Evolutionary conservation across 2,329 filamentous ascomycete genomes (phyloP).

Genomic region (Rasamsonia emersonii): DNA sequence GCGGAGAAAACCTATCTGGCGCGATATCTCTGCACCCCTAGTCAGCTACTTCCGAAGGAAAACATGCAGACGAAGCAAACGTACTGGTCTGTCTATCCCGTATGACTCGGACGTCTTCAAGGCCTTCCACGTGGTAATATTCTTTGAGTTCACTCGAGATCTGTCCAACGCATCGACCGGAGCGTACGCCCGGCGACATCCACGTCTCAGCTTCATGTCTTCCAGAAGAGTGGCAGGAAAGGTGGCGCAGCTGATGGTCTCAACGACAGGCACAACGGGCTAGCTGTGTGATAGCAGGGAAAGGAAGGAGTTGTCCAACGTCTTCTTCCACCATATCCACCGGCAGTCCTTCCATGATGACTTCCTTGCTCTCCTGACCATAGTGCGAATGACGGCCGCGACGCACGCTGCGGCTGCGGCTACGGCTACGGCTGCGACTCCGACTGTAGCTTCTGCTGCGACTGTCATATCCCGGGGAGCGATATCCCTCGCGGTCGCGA

Average conservation of each 20-base stretch:
- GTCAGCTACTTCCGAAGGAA: conserved; percentile 7
- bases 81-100: conserved; percentile 51
- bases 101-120: conserved; percentile 51
- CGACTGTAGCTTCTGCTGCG: conserved; percentile 26
- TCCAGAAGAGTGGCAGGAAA: conserved; percentile 14
- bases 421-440: conserved; percentile 21
- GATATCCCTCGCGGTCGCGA: conserved; percentile 40
- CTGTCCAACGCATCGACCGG: conserved; percentile 37
- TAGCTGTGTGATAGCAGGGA: conserved; percentile 12
- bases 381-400: conserved; percentile 28
- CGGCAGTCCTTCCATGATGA: conserved; percentile 43
- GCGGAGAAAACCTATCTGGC: conserved; percentile 49
- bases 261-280: conserved; percentile 7
- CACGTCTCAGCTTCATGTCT: conserved; percentile 33
- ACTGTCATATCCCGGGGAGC: conserved; percentile 28
- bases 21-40: conserved; percentile 39
- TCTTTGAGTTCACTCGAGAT: conserved; percentile 48
- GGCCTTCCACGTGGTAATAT: conserved; percentile 42
- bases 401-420: conserved; percentile 25
- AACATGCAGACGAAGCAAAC: conserved; percentile 7
- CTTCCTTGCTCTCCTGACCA: conserved; percentile 39
- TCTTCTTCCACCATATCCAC: conserved; percentile 43
- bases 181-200: conserved; percentile 21
- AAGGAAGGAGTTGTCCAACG: conserved; percentile 35
- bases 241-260: conserved; percentile 11